Conservation (phyloP, 2,329 filamentous ascomycete species). For the Septoria linicola region DNA sequence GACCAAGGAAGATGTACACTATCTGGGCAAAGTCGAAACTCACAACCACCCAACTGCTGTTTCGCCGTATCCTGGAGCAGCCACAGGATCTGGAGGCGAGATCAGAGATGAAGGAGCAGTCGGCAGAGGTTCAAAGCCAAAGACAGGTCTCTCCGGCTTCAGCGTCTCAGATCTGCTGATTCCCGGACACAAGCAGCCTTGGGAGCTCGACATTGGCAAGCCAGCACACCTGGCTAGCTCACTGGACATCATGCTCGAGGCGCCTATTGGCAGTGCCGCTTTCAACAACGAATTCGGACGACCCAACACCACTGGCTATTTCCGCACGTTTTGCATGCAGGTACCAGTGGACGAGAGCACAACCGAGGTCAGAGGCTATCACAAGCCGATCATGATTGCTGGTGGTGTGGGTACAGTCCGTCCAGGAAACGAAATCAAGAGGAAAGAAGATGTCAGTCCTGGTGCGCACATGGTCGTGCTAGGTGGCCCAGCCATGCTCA, state of each 20-base stretch:
- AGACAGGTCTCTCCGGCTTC: constrained; percentile 88
- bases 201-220: constrained; percentile 88
- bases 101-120: constrained; percentile 95
- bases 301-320: constrained; percentile 83
- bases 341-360: constrained; percentile 60
- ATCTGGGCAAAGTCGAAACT: constrained; percentile 92
- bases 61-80: constrained; percentile 87
- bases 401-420: constrained; percentile 91
- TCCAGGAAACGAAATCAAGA: constrained; percentile 86
- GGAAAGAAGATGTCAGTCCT: constrained; percentile 71
- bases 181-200: constrained; percentile 76
- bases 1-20: constrained; percentile 81
- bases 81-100: constrained; percentile 92
- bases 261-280: constrained; percentile 87
- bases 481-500: constrained; percentile 95
- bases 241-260: constrained; percentile 96
- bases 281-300: constrained; percentile 99
- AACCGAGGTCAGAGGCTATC: constrained; percentile 80
- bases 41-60: constrained; percentile 98
- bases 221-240: constrained; percentile 90
- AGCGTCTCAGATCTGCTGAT: constrained; percentile 94
- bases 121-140: constrained; percentile 86
- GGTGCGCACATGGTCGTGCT: constrained; percentile 92
- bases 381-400: constrained; percentile 98
- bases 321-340: constrained; percentile 79